These are phyloP conservation scores for Podosphaera fusca DNA, from an alignment of 2,329 filamentous ascomycete species.

Conservation along the genomic window DNA sequence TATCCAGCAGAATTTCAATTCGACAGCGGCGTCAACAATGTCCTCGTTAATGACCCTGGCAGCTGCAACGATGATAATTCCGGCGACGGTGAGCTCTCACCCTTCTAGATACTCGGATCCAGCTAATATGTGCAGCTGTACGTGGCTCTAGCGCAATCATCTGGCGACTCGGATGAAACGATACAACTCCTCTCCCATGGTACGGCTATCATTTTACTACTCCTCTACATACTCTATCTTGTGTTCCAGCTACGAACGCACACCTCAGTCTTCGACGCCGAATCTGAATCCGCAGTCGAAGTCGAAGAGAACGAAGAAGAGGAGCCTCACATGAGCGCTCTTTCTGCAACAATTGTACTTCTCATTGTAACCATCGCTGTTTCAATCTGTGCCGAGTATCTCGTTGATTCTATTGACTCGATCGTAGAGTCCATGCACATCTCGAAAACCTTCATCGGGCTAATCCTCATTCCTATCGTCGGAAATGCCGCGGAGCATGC, in stretches of 20 bases:
- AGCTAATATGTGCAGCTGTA: slow-evolving; percentile 27
- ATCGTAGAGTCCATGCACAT: slow-evolving; percentile 47
- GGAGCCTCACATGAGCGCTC: slow-evolving; percentile 8
- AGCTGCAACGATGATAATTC: slow-evolving; percentile 57
- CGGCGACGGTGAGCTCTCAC: slow-evolving; percentile 32
- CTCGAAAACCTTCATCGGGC: slow-evolving; percentile 60
- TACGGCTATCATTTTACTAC: slow-evolving; percentile 50
- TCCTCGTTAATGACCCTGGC: slow-evolving; percentile 49
- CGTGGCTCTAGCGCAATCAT: slow-evolving; percentile 30
- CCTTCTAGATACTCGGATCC: background rate
- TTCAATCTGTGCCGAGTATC: slow-evolving; percentile 51
- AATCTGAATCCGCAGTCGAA: slow-evolving; percentile 15
- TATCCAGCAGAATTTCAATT: slow-evolving; percentile 51
- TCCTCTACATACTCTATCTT: slow-evolving; percentile 56
- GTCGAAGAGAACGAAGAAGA: slow-evolving; percentile 4
- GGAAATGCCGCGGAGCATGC: slow-evolving; percentile 66
- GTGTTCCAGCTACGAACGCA: slow-evolving; percentile 60
- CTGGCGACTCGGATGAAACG: slow-evolving; percentile 25
- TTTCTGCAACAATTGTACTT: slow-evolving; percentile 27
- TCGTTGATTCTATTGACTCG: slow-evolving; percentile 53
- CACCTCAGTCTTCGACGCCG: slow-evolving; percentile 43
- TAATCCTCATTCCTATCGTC: slow-evolving; percentile 59
- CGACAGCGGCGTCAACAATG: slow-evolving; percentile 58
- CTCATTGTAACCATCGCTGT: slow-evolving; percentile 47
- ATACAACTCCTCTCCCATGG: slow-evolving; percentile 52